Evolutionary conservation across 2,329 filamentous ascomycete species (phyloP).

Genomic region (Neopestalotiopsis rosae): DNA sequence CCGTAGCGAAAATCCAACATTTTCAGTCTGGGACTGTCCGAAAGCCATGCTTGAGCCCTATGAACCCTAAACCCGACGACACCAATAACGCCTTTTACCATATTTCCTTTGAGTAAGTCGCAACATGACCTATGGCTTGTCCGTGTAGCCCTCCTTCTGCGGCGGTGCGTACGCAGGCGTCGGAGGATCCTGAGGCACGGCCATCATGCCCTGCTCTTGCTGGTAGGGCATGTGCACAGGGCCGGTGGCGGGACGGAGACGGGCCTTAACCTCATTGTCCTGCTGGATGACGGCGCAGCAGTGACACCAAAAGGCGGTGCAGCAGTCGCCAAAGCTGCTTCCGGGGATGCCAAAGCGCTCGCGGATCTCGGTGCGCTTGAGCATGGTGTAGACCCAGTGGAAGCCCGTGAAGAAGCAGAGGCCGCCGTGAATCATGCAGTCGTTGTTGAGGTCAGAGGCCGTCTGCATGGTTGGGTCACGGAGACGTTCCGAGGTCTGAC

Average conservation of each 20-base stretch:
- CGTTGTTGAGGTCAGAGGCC: conserved; percentile 34
- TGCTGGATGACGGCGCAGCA: conserved; percentile 65
- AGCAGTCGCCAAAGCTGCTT: conserved; percentile 46
- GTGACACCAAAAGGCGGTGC: conserved; percentile 36
- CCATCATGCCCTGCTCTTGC: conserved; percentile 47
- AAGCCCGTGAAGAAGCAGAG: conserved; percentile 33
- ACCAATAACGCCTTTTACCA: neutral
- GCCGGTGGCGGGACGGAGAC: conserved; percentile 31
- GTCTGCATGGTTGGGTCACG: conserved; percentile 35
- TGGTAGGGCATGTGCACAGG: conserved; percentile 41
- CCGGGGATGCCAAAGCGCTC: conserved; percentile 50
- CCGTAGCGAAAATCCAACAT: too few relatives aligned
- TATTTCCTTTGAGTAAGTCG: neutral
- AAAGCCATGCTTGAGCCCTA: neutral
- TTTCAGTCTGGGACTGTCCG: too few relatives aligned
- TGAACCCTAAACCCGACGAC: neutral
- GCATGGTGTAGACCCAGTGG: conserved; percentile 42
- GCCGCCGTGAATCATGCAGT: conserved; percentile 33
- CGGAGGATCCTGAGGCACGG: conserved; percentile 32
- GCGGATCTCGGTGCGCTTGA: conserved; percentile 49
- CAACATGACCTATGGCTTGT: neutral
- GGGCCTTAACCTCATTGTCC: conserved; percentile 55
- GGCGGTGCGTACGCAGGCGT: neutral
- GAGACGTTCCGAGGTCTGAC: conserved; percentile 37
- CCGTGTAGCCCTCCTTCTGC: conserved; percentile 15